phyloP scores from a whole-genome alignment of 192 early-diverging fungal species.

The Entomortierella chlamydospora region DNA sequence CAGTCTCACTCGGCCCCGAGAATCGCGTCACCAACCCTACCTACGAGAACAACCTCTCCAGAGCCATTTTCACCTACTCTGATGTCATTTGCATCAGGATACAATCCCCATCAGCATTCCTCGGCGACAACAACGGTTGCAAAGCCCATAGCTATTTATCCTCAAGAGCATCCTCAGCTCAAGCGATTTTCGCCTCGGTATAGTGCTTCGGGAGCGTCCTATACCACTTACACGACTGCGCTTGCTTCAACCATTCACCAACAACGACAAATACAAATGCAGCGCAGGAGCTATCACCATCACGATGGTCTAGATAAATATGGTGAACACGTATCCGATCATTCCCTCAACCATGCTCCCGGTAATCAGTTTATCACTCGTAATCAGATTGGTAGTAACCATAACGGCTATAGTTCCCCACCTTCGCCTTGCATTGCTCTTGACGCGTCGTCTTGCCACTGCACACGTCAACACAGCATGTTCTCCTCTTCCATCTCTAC shows the following conservation, averaged over 20 bases:
- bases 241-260: slow-evolving; percentile 31
- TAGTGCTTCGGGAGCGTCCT: slow-evolving; percentile 26
- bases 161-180: slow-evolving; percentile 36
- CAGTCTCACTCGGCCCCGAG: neutral
- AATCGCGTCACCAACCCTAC: neutral
- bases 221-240: slow-evolving; percentile 36
- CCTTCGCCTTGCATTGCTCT: slow-evolving; percentile 19
- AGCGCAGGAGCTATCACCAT: slow-evolving; percentile 14
- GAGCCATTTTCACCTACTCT: slow-evolving; percentile 5
- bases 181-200: slow-evolving; percentile 36
- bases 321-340: neutral
- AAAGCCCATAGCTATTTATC: slow-evolving; percentile 41
- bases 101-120: slow-evolving; percentile 3
- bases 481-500: neutral
- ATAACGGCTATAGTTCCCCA: slow-evolving; percentile 5
- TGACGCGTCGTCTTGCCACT: slow-evolving; percentile 29
- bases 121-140: neutral
- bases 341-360: neutral
- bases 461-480: neutral
- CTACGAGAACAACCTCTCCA: neutral
- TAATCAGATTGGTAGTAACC: slow-evolving; percentile 6
- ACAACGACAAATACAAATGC: slow-evolving; percentile 29
- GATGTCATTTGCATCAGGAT: slow-evolving; percentile 37
- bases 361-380: neutral
- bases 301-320: slow-evolving; percentile 4